Conservation (phyloP, 257 asterid species). For the Fraxinus quadrangulata region DNA sequence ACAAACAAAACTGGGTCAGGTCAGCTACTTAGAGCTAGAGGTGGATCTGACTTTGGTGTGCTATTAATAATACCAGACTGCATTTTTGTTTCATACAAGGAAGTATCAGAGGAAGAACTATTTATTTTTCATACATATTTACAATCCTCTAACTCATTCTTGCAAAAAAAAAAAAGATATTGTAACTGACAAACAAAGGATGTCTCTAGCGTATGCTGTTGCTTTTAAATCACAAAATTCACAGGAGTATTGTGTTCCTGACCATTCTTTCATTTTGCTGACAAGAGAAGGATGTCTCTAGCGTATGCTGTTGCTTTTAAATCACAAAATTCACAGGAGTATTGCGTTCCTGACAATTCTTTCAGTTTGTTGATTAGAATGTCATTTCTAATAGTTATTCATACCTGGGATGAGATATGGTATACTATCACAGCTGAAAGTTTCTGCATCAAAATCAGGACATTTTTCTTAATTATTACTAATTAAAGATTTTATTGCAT, state of each 20-base stretch:
- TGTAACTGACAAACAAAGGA: not conserved
- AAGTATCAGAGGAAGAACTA: not conserved
- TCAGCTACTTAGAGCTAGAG: not conserved
- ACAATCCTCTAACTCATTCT: not conserved
- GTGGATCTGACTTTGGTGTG: not conserved
- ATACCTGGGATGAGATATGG: not conserved
- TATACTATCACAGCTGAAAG: not conserved
- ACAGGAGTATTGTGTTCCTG: not conserved
- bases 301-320: not conserved
- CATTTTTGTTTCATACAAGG: not conserved
- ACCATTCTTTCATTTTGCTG: not conserved
- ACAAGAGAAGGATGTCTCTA: no score
- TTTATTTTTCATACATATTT: not conserved
- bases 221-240: not conserved
- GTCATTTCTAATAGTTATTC: not conserved
- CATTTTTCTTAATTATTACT: not conserved
- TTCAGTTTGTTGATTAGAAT: not conserved
- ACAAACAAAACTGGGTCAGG: not conserved
- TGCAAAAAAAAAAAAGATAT: no score
- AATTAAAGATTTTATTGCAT: constrained; percentile 4
- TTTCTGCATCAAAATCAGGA: not conserved
- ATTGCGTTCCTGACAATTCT: not conserved
- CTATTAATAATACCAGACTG: not conserved
- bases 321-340: not conserved
- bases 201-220: not conserved